Base-by-base conservation (phyloP, 768 basidiomycete genomes). In the Tulasnella sp. region DNA sequence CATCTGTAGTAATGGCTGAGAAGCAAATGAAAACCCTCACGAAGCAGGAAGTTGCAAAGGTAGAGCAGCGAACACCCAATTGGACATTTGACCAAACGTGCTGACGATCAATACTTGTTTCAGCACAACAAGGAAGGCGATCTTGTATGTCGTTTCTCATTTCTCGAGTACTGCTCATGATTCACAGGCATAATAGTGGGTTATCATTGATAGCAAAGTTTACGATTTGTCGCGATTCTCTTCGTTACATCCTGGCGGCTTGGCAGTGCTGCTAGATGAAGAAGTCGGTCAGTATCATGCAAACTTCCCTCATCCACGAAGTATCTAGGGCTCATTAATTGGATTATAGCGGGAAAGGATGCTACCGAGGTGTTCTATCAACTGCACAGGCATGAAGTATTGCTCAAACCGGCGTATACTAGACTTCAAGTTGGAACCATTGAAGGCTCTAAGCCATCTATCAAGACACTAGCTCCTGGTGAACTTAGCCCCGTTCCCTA, bases 41-140 rank as follows among this genome's bases (percentile, higher is more conserved):
- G n/a, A 24, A 33, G 12, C 74, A 80, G 28, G 85, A 88, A 58
- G 78, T 87, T 51, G 71, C 76, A 15, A 71, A 79, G 71, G 85
- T 84, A 55, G n/a, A n/a, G n/a, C n/a, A n/a, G n/a, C n/a, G n/a
- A n/a, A 22, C 5, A 24, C 22, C 10, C 27, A 12, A 25, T 24
- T 24, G 9, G 4, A 8, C 29, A 40, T 25, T 45, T 7, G 4
- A 46, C 34, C 40, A 27, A 48, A 20, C 43, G 4, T 27, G n/a
- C 42, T 46, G 35, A 27, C 22, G 34, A 29, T 37, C 37, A 37
- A 43, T 45, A 41, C 27, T 45, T 12, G 16, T 32, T 33, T 28
- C 44, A 95, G 90, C 91, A 95, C 66, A 87, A 90, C 71, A 81
- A 76, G 60, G 77, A 80, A 59, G 86, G 83, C 42, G 81, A 92